phyloP scores from a whole-genome alignment of 2,329 filamentous ascomycete genomes.

The Drechslerella stenobrocha region DNA sequence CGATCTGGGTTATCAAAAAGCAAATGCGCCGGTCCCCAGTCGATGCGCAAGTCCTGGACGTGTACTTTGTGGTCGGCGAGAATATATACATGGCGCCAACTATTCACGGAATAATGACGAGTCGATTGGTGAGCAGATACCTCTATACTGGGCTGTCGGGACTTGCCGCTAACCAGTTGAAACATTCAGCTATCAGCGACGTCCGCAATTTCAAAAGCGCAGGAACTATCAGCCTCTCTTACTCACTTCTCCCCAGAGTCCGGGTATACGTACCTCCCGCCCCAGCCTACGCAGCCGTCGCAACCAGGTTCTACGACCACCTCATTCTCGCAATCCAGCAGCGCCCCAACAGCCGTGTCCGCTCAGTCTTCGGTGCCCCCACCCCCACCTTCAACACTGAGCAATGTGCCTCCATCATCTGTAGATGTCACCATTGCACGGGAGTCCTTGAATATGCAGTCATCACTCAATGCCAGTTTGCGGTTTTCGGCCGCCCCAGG shows the following conservation, averaged over 20 bases:
- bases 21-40: slow-evolving; percentile 61
- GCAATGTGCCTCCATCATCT: slow-evolving; percentile 51
- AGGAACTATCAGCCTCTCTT: slow-evolving; percentile 51
- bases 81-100: slow-evolving; percentile 70
- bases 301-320: slow-evolving; percentile 25
- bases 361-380: slow-evolving; percentile 32
- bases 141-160: slow-evolving; percentile 44
- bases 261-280: slow-evolving; percentile 55
- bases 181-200: slow-evolving; percentile 50
- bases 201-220: slow-evolving; percentile 54
- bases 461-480: slow-evolving; percentile 59
- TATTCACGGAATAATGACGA: slow-evolving; percentile 64
- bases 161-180: slow-evolving; percentile 15
- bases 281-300: slow-evolving; percentile 32
- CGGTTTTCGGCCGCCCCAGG: slow-evolving; percentile 63
- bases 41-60: slow-evolving; percentile 60
- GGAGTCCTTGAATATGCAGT: slow-evolving; percentile 55
- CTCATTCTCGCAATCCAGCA: slow-evolving; percentile 40
- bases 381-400: slow-evolving; percentile 52
- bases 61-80: slow-evolving; percentile 68
- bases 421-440: slow-evolving; percentile 52
- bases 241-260: slow-evolving; percentile 61
- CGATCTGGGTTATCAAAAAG: slow-evolving; percentile 71
- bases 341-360: slow-evolving; percentile 16
- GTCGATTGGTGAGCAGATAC: slow-evolving; percentile 60